Evolutionary conservation across 2,329 filamentous ascomycete genomes (phyloP), one percentile per base, ranked within the genome.

Genomic region (Whalleya microplaca): DNA sequence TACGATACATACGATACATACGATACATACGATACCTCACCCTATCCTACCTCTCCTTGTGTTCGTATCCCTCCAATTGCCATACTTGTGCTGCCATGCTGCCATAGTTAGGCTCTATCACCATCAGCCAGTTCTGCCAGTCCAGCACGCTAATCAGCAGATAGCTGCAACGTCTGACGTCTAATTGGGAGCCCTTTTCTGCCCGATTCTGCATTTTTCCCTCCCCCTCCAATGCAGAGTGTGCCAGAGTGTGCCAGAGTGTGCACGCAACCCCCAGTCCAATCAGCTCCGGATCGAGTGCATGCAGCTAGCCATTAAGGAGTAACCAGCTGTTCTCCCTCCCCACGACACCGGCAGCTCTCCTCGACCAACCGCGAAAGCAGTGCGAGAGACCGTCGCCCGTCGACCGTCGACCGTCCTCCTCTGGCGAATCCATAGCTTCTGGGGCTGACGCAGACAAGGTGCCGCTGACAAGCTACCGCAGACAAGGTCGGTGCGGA

Each of bases 261-360:
- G n/a, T n/a, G n/a, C n/a, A n/a, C n/a, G 14, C 32, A 54, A 61
- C 63, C 50, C 45, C 44, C 59, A 61, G 59, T 46, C 70, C 70
- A 71, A 72, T 72, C 68, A 71, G 61, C 64, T 53, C 60, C 52
- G 55, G 55, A 53, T 52, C 43, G 62, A 58, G 55, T 61, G 58
- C 63, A 62, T 64, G 64, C 63, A 64, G 56, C 54, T 64, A 66
- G 64, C 70, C 70, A 72, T 66, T 72, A 68, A 72, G 59, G 64
- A 66, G 58, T 64, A 61, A 67, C 69, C 70, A 72, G 69, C 68
- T 72, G 70, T 67, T 61, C 69, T 58, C 44, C 56, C 62, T 67
- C 68, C 61, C 57, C 63, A 66, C 64, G 62, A 65, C 64, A 65
- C 58, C 63, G 62, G 61, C 63, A 64, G 61, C 55, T 55, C 56